These are phyloP conservation scores for Aspergillus ellipticus DNA, from an alignment of 495 filamentous ascomycete genomes.

Conservation along the genomic window DNA sequence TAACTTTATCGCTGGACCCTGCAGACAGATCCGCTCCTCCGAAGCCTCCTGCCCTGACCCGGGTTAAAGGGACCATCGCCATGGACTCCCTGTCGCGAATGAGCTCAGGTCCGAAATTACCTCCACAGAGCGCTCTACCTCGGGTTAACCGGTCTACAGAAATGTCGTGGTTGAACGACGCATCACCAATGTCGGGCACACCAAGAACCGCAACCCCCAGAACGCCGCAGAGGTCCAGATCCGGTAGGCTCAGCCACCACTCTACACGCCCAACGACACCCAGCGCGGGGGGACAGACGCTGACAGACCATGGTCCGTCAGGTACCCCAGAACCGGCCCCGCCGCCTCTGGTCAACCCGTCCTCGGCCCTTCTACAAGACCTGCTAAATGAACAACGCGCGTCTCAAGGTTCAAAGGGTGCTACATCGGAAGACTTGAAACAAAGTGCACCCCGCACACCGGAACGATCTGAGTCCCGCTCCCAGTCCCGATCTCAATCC, in stretches of 20 bases:
- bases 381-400: conserved; percentile 47
- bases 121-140: neutral
- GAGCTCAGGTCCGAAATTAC: conserved; percentile 16
- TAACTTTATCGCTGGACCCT: conserved; percentile 1
- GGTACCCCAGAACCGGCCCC: conserved; percentile 28
- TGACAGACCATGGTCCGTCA: conserved; percentile 14
- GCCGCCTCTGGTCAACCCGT: conserved; percentile 39
- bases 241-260: conserved; percentile 5
- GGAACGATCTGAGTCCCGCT: conserved; percentile 24
- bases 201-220: conserved; percentile 12
- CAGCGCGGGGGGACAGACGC: neutral
- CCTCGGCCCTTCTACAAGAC: conserved; percentile 44
- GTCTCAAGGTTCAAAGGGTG: conserved; percentile 30
- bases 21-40: conserved; percentile 26
- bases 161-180: conserved; percentile 35
- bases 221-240: conserved; percentile 23
- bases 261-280: neutral
- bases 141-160: conserved; percentile 19
- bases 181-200: conserved; percentile 24
- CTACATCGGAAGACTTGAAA: conserved; percentile 23
- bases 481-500: conserved; percentile 11
- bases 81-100: conserved; percentile 38
- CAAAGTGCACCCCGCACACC: conserved; percentile 26
- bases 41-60: conserved; percentile 33
- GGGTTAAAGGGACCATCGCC: conserved; percentile 33